phyloP scores from a whole-genome alignment of 345 rosid species.

The Cardamine occulta region DNA sequence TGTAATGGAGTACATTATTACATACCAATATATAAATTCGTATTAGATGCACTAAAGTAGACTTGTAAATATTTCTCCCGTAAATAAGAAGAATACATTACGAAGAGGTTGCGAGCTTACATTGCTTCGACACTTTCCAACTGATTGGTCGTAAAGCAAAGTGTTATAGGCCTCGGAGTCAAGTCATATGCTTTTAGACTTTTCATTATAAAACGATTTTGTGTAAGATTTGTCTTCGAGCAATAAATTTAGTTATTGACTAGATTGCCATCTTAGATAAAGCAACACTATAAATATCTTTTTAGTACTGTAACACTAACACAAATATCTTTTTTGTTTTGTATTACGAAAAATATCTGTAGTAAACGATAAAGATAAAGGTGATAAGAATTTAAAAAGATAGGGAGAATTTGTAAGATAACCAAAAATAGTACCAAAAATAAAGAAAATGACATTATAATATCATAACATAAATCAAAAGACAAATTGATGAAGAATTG shows the following conservation, averaged over 20 bases:
- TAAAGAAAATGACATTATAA: background rate
- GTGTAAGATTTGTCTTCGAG: constrained; percentile 10
- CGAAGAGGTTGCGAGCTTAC: constrained; percentile 1
- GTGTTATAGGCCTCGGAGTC: constrained; percentile 8
- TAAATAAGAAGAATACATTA: background rate
- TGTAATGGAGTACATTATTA: background rate
- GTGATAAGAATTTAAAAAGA: background rate
- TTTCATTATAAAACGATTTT: background rate
- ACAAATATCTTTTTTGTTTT: background rate
- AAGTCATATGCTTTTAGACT: constrained; percentile 32
- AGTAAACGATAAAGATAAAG: background rate
- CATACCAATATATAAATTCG: background rate
- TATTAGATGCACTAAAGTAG: constrained; percentile 9
- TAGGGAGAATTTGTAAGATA: background rate
- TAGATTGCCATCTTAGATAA: background rate
- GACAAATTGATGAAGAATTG: background rate
- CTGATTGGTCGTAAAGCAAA: constrained; percentile 11
- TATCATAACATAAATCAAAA: background rate
- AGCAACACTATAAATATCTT: constrained; percentile 6
- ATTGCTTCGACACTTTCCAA: constrained; percentile 8
- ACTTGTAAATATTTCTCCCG: background rate
- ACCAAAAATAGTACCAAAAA: background rate
- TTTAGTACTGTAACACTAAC: background rate
- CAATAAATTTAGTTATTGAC: constrained; percentile 13
- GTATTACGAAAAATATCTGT: background rate